Conservation (phyloP, 2,329 filamentous ascomycete species). For the Talaromyces sp. region DNA sequence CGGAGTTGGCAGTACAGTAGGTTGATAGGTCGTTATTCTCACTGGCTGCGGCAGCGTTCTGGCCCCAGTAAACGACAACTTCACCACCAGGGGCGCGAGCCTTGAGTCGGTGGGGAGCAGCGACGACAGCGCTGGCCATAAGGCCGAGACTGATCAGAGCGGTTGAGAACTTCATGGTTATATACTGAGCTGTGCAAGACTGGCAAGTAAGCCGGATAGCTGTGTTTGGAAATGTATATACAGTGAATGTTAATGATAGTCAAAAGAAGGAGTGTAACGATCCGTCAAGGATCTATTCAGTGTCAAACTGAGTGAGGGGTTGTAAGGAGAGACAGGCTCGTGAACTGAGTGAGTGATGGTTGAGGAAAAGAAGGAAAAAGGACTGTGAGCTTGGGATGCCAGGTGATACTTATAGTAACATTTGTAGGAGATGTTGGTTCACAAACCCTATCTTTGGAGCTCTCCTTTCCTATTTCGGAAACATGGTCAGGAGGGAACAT, state of each 20-base stretch:
- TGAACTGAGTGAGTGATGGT: slow-evolving; percentile 8
- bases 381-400: neutral
- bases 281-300: slow-evolving; percentile 22
- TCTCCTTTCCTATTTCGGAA: neutral
- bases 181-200: neutral
- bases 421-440: neutral
- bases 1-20: slow-evolving; percentile 41
- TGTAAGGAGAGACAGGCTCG: slow-evolving; percentile 13
- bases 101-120: slow-evolving; percentile 17
- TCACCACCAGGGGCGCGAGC: slow-evolving; percentile 17
- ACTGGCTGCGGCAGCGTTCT: slow-evolving; percentile 13
- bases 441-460: neutral
- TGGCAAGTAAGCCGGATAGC: neutral
- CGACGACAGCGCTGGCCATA: slow-evolving; percentile 13
- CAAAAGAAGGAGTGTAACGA: slow-evolving; percentile 18
- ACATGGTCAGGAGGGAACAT: slow-evolving; percentile 1
- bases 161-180: slow-evolving; percentile 15
- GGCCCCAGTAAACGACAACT: slow-evolving; percentile 20
- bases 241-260: slow-evolving; percentile 17
- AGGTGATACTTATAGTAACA: slow-evolving; percentile 10
- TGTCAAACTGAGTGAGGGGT: slow-evolving; percentile 15
- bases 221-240: slow-evolving; percentile 16
- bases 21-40: slow-evolving; percentile 19
- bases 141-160: slow-evolving; percentile 12
- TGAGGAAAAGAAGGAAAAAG: neutral